Conservation (phyloP, 139 green algal genomes). For the Micractinium conductrix region DNA sequence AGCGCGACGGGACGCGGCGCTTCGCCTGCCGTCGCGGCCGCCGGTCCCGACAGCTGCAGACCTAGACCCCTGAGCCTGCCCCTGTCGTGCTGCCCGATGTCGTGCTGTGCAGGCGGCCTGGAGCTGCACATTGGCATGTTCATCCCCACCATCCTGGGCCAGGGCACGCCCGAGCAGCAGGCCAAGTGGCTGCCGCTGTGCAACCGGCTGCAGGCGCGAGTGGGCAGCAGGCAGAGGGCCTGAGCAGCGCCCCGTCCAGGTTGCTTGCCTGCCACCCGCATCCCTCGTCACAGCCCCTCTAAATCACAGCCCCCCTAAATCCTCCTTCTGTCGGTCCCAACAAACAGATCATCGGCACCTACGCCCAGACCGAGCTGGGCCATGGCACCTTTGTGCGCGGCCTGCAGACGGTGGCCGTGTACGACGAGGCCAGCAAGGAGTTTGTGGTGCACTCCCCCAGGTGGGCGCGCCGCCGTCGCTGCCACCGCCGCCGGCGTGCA, state of each 20-base stretch:
- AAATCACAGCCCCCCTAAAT: not conserved
- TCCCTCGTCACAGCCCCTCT: no score
- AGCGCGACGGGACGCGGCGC: no score
- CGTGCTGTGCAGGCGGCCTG: no score
- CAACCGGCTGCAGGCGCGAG: slow-evolving; percentile 55
- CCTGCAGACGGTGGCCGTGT: slow-evolving; percentile 96
- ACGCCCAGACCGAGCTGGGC: slow-evolving; percentile 97
- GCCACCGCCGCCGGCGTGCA: no score
- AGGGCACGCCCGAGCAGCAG: slow-evolving; percentile 92
- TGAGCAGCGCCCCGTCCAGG: no score
- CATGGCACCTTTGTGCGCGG: slow-evolving; percentile 96
- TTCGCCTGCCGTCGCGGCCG: no score
- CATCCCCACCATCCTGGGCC: slow-evolving; percentile 91
- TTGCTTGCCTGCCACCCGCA: no score
- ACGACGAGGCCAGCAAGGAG: slow-evolving; percentile 74
- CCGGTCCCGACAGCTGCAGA: no score
- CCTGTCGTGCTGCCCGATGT: no score
- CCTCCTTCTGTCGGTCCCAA: not conserved
- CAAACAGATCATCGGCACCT: slow-evolving; percentile 90
- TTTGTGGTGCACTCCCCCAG: slow-evolving; percentile 94
- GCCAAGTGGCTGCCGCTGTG: slow-evolving; percentile 86
- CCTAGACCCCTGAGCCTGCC: no score
- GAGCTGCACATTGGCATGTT: slow-evolving; percentile 98
- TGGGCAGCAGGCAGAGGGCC: no score
- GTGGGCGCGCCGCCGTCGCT: slow-evolving; percentile 59